Base-by-base conservation (phyloP, 2,329 filamentous ascomycete species). In the Claviceps sorghi region DNA sequence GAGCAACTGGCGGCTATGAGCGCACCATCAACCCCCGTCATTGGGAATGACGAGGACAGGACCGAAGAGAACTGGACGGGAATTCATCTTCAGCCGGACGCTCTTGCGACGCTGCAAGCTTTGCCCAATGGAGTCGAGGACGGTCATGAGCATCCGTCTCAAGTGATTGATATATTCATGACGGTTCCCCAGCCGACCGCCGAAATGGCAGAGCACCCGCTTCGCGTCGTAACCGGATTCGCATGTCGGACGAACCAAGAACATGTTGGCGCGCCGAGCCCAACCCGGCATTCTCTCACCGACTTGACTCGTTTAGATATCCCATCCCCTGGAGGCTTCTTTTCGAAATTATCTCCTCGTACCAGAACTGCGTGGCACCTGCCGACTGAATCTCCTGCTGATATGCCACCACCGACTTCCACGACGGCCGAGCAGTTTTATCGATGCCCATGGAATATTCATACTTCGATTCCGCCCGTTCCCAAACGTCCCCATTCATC, bases 341-440 rank as follows among this genome's bases (percentile, higher is more conserved):
- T 96, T 68, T 87, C 87, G 2, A 88, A 85, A 0, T 77, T 96
- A 30, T 87, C 85, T 40, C 80, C 84, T 3, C 78, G 80, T 51
- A 82, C 84, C 40, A 81, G 89, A 50, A 82, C 83, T 61, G 93
- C 90, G 13, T 97, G 91, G 91, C 82, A 88, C 61, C 71, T 83
- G 54, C 73, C 76, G 11, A 69, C 70, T 30, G 70, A 67, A 58
- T 73, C 75, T 21, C 75, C 77, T 13, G 75, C 79, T 8, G 76
- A 75, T 19, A 63, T 74, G 56, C 69, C 71, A 3, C 80, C 81
- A 1, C 89, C 89, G 1, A 91, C 88, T 0, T 95, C 91, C 1
- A 88, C 88, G 32, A 89, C 85, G n/a, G 91, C 91, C 10, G 88
- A 95, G 64, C 81, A 85, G 56, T 97, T 96, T 62, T 97, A 97